These are phyloP conservation scores for Stereum hirsutum DNA, from an alignment of 1,284 basidiomycete genomes.

Conservation along the genomic window DNA sequence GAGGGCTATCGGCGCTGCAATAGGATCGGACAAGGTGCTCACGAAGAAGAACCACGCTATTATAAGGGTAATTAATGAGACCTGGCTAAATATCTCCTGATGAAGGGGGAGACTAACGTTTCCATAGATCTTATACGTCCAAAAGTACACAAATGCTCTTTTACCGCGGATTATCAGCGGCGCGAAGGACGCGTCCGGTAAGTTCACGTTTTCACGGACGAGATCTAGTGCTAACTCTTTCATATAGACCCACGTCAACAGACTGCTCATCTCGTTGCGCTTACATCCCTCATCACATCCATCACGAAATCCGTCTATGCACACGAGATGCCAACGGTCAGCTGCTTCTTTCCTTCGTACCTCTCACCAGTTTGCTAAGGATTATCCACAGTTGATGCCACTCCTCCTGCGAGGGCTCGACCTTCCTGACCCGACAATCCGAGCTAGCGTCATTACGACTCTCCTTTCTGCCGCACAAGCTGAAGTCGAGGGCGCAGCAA, in stretches of 20 bases:
- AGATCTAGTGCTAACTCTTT: neutral
- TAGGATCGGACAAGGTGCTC: slow-evolving; percentile 49
- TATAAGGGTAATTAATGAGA: slow-evolving; percentile 46
- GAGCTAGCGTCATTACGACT: slow-evolving; percentile 75
- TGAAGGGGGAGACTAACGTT: neutral
- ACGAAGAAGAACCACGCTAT: slow-evolving; percentile 72
- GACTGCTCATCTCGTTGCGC: slow-evolving; percentile 74
- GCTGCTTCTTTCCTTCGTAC: slow-evolving; percentile 13
- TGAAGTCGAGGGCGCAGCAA: slow-evolving; percentile 39
- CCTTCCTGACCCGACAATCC: slow-evolving; percentile 64
- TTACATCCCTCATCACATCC: slow-evolving; percentile 76
- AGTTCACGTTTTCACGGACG: slow-evolving; percentile 12
- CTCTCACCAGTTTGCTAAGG: neutral
- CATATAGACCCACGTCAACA: slow-evolving; percentile 37
- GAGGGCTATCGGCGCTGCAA: slow-evolving; percentile 60
- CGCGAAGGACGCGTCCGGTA: slow-evolving; percentile 35
- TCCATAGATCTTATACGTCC: slow-evolving; percentile 71
- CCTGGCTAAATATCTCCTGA: neutral
- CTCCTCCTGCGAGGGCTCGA: slow-evolving; percentile 81
- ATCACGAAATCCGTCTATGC: slow-evolving; percentile 72
- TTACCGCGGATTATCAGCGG: slow-evolving; percentile 72
- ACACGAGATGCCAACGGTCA: slow-evolving; percentile 58
- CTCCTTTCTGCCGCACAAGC: slow-evolving; percentile 56
- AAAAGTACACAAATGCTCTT: slow-evolving; percentile 72
- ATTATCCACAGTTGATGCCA: slow-evolving; percentile 69